phyloP scores from a whole-genome alignment of 2,329 filamentous ascomycete species.

The Polytolypa hystricis region DNA sequence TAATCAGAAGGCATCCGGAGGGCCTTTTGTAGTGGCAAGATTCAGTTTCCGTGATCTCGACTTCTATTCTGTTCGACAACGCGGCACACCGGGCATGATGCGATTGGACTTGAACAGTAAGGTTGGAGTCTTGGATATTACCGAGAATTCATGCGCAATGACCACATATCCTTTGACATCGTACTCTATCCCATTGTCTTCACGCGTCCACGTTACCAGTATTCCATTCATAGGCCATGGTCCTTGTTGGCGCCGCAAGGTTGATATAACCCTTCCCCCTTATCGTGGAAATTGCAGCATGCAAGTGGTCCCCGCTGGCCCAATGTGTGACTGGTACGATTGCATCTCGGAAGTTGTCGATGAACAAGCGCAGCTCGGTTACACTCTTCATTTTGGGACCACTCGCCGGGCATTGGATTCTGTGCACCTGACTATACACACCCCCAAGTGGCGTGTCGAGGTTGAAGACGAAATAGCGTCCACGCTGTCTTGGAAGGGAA shows the following conservation, averaged over 20 bases:
- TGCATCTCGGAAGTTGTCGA: slow-evolving; percentile 28
- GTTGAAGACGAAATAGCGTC: slow-evolving; percentile 30
- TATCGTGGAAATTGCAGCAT: slow-evolving; percentile 31
- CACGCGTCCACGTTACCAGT: slow-evolving; percentile 40
- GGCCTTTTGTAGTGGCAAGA: slow-evolving; percentile 38
- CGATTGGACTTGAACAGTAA: slow-evolving; percentile 42
- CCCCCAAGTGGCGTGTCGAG: background rate
- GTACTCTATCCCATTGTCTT: slow-evolving; percentile 27
- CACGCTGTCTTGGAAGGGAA: slow-evolving; percentile 42
- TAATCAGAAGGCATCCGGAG: slow-evolving; percentile 21
- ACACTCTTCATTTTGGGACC: slow-evolving; percentile 28
- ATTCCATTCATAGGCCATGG: slow-evolving; percentile 44
- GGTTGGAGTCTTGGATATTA: slow-evolving; percentile 39
- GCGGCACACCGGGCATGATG: slow-evolving; percentile 40
- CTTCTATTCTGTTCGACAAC: slow-evolving; percentile 44
- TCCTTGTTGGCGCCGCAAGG: slow-evolving; percentile 40
- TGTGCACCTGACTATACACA: background rate
- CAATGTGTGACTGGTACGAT: slow-evolving; percentile 23
- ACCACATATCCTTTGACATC: background rate
- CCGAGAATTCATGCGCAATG: slow-evolving; percentile 47
- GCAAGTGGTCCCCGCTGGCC: slow-evolving; percentile 21
- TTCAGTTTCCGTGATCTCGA: slow-evolving; percentile 43
- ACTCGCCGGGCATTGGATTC: slow-evolving; percentile 15
- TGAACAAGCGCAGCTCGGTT: slow-evolving; percentile 20
- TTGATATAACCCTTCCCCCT: slow-evolving; percentile 36